A percentile compares a stretch with the other conserved stretches of the same genome.
Conservation (phyloP, 2,329 filamentous ascomycete genomes). For the Reticulascus tulasneorum region DNA sequence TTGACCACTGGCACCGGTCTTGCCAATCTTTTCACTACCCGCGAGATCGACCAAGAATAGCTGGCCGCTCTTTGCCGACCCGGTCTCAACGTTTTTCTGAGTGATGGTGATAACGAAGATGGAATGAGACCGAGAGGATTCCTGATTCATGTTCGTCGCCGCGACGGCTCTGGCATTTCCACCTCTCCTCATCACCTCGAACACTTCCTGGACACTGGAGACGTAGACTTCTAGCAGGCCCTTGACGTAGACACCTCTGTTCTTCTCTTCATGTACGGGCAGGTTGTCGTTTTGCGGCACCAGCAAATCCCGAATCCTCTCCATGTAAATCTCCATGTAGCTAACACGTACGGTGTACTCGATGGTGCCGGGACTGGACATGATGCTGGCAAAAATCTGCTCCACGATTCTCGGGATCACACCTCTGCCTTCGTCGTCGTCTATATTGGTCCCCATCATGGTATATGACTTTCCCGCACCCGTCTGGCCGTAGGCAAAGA, state of each 20-base stretch:
- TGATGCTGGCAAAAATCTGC: slow-evolving; percentile 94
- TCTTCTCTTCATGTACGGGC: slow-evolving; percentile 97
- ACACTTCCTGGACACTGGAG: slow-evolving; percentile 91
- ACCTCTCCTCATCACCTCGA: slow-evolving; percentile 92
- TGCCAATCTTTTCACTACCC: slow-evolving; percentile 96
- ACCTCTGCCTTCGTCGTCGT: slow-evolving; percentile 81
- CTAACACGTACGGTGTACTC: slow-evolving; percentile 98
- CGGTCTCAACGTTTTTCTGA: slow-evolving; percentile 96
- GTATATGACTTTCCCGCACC: slow-evolving; percentile 98
- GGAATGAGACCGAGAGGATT: slow-evolving; percentile 95
- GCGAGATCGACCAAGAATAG: slow-evolving; percentile 97
- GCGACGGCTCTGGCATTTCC: slow-evolving; percentile 87
- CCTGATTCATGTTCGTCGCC: slow-evolving; percentile 98
- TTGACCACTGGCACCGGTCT: slow-evolving; percentile 95
- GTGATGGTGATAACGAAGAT: slow-evolving; percentile 97
- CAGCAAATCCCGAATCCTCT: slow-evolving; percentile 90
- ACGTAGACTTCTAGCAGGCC: slow-evolving; percentile 93
- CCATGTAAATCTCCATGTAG: slow-evolving; percentile 99
- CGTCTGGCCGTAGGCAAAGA: slow-evolving; percentile 98
- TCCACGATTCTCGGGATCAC: slow-evolving; percentile 96
- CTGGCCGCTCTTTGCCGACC: slow-evolving; percentile 92
- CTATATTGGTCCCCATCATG: slow-evolving; percentile 97
- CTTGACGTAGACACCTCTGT: slow-evolving; percentile 92
- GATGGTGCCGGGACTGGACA: slow-evolving; percentile 86
- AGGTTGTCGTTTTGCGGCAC: slow-evolving; percentile 93